Percentiles rank a stretch among this genome's conserved stretches.
These are phyloP conservation scores for Phialophora verrucosa DNA, from an alignment of 2,329 filamentous ascomycete genomes.

Conservation along the genomic window DNA sequence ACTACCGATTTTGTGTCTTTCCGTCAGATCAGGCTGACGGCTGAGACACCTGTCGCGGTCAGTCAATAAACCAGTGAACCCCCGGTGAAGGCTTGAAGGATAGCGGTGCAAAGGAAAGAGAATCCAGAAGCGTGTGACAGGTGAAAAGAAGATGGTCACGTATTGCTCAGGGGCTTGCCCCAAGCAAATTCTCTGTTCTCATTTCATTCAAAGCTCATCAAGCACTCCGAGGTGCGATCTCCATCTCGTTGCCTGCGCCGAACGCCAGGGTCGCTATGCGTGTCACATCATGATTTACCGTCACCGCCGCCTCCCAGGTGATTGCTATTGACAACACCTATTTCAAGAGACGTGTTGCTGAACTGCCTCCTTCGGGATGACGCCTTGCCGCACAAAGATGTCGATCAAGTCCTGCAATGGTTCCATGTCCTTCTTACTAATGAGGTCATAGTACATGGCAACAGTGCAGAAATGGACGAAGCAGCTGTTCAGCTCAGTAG, in stretches of 20 bases:
- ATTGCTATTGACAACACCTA: not conserved
- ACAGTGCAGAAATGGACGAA: constrained; percentile 85
- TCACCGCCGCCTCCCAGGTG: not conserved
- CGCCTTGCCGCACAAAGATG: constrained; percentile 86
- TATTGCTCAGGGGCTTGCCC: constrained; percentile 6
- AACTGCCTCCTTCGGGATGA: constrained; percentile 72
- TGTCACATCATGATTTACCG: constrained; percentile 8
- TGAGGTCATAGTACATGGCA: constrained; percentile 78
- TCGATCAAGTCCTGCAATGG: constrained; percentile 95
- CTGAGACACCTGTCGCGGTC: not conserved
- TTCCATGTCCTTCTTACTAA: constrained; percentile 88
- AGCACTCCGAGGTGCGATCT: not conserved
- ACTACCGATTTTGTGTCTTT: not conserved
- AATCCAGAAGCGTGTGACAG: not conserved
- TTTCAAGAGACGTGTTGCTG: constrained; percentile 31
- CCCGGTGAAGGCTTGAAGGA: not conserved
- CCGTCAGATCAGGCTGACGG: not conserved
- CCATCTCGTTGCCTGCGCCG: constrained; percentile 7
- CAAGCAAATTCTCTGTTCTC: constrained; percentile 1
- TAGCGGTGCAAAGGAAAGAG: not conserved
- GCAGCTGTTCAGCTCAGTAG: constrained; percentile 79
- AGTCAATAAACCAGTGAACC: not conserved
- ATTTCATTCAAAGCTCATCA: constrained; percentile 7
- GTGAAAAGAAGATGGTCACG: constrained; percentile 1
- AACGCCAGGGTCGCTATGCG: constrained; percentile 21